Percentiles rank a stretch among this genome's conserved stretches.
phyloP scores from a whole-genome alignment of 108 stramenopile genomes.

The Mayamaea pseudoterrestris region DNA sequence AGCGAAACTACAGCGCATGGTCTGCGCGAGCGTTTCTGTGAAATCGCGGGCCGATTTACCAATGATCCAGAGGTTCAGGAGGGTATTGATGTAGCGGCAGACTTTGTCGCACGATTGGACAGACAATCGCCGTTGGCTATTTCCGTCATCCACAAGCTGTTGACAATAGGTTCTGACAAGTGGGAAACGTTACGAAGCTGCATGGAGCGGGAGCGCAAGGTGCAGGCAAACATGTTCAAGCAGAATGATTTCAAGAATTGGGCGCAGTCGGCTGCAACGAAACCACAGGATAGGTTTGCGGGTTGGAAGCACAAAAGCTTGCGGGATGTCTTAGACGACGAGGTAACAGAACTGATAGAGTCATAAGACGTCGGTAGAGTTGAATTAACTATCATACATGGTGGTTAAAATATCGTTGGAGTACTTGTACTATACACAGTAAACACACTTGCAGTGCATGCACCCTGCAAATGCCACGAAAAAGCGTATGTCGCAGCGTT shows the following conservation, averaged over 20 bases:
- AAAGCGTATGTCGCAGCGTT: too few species aligned
- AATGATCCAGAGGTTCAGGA: constrained; percentile 33
- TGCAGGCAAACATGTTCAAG: constrained; percentile 37
- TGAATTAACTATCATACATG: too few species aligned
- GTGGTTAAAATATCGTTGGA: too few species aligned
- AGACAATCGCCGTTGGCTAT: constrained; percentile 62
- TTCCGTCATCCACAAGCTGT: constrained; percentile 35
- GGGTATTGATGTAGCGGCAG: constrained; percentile 41
- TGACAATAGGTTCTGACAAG: constrained; percentile 26
- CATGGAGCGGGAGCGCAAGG: constrained; percentile 53
- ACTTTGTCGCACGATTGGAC: constrained; percentile 46
- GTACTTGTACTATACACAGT: too few species aligned
- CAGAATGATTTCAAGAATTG: constrained; percentile 49
- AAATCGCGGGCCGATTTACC: constrained; percentile 22
- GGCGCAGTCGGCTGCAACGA: constrained; percentile 29
- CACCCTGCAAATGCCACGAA: too few species aligned
- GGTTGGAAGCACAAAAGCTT: constrained; percentile 57
- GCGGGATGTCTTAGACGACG: constrained; percentile 52
- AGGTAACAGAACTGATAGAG: constrained; percentile 50
- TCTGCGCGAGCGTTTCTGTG: constrained; percentile 54
- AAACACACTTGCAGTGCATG: too few species aligned
- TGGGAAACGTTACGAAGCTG: constrained; percentile 47
- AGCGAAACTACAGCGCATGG: constrained; percentile 46
- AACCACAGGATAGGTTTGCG: constrained; percentile 17
- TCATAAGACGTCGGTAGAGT: too few species aligned